These are phyloP conservation scores for Cladosporium sp. DNA, from an alignment of 2,329 filamentous ascomycete species.

Conservation along the genomic window DNA sequence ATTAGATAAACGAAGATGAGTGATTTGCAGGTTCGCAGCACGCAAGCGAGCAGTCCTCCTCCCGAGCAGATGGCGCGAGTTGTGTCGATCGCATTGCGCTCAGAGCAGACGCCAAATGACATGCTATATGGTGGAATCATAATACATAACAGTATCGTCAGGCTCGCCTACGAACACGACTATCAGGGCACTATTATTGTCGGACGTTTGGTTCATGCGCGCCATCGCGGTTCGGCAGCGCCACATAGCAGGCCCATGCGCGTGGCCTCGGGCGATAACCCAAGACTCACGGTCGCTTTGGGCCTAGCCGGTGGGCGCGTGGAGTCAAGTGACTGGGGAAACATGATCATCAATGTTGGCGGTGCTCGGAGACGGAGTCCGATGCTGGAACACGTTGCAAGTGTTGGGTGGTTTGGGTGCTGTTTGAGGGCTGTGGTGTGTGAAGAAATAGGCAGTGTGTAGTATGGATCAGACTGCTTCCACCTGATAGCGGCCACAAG, in stretches of 20 bases:
- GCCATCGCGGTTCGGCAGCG: background rate
- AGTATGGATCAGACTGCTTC: too few species aligned
- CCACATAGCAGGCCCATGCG: conserved; percentile 4
- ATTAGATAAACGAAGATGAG: background rate
- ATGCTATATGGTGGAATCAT: background rate
- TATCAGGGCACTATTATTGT: background rate
- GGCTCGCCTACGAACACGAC: background rate
- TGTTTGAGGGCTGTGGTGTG: background rate
- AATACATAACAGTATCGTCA: conserved; percentile 1
- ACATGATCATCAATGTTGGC: conserved; percentile 4
- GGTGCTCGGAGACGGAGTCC: background rate
- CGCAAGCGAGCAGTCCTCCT: background rate
- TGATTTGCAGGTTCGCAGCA: conserved; percentile 8
- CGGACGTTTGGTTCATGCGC: conserved; percentile 2
- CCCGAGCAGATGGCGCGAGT: background rate
- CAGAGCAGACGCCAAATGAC: too few species aligned
- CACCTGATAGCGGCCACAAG: too few species aligned
- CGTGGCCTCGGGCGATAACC: conserved; percentile 1
- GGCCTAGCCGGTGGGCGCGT: background rate
- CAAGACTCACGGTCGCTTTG: background rate
- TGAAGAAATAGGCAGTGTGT: background rate
- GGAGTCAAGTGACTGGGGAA: conserved; percentile 8
- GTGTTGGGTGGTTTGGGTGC: background rate
- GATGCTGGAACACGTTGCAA: background rate
- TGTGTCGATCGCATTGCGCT: background rate